These are phyloP conservation scores for Micractinium sp. DNA, from an alignment of 139 green algal genomes.

Conservation along the genomic window DNA sequence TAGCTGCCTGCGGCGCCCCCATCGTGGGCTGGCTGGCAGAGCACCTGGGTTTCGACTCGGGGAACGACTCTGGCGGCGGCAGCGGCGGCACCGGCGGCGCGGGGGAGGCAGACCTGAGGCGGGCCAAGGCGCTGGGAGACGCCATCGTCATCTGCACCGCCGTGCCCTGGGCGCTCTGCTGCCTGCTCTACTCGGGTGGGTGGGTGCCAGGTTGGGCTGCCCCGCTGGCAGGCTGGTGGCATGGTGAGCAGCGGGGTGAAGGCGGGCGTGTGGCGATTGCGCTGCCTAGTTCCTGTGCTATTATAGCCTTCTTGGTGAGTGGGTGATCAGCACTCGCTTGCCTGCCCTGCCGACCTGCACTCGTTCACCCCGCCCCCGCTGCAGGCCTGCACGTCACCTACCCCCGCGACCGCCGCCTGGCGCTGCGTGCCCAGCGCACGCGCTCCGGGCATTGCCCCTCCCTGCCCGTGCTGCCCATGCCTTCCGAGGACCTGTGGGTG, in stretches of 20 bases:
- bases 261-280: too few relatives aligned
- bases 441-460: background rate
- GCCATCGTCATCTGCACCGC: slow-evolving; percentile 55
- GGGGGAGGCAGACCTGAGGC: slow-evolving; percentile 31
- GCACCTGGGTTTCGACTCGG: slow-evolving; percentile 41
- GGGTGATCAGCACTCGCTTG: background rate
- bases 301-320: too few relatives aligned
- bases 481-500: background rate
- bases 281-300: too few relatives aligned
- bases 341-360: background rate
- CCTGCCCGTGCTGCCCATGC: background rate
- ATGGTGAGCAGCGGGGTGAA: background rate
- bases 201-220: background rate
- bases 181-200: slow-evolving; percentile 44
- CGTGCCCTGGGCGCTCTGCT: slow-evolving; percentile 53
- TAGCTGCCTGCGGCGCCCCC: slow-evolving; percentile 45
- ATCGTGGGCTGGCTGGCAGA: slow-evolving; percentile 60
- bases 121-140: slow-evolving; percentile 52
- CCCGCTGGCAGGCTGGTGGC: background rate
- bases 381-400: slow-evolving; percentile 43
- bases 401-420: slow-evolving; percentile 34
- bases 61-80: background rate
- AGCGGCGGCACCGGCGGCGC: background rate
- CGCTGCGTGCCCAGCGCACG: slow-evolving; percentile 19
- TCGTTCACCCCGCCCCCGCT: background rate